Conservation (phyloP, 768 basidiomycete genomes). For the Sarcodon aspratus region DNA sequence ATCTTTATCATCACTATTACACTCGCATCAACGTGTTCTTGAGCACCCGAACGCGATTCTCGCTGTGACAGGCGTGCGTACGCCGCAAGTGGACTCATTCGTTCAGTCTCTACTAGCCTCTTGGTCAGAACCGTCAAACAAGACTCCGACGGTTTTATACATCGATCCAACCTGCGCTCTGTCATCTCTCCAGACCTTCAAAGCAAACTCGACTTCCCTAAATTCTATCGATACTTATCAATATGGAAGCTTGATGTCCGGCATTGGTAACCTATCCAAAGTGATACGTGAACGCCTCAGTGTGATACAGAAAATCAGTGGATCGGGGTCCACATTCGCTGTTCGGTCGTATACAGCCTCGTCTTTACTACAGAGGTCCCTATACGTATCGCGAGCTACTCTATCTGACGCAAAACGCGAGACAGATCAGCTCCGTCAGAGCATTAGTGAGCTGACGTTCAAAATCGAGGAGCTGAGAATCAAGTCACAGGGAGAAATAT, state of each 20-base stretch:
- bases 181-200: constrained; percentile 37
- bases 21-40: constrained; percentile 9
- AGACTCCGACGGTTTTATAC: constrained; percentile 24
- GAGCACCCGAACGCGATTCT: constrained; percentile 18
- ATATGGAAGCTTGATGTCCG: constrained; percentile 46
- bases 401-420: constrained; percentile 9
- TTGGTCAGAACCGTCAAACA: constrained; percentile 5
- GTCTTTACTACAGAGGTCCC: neutral
- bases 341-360: neutral
- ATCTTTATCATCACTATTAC: constrained; percentile 26
- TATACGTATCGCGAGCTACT: neutral
- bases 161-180: constrained; percentile 52
- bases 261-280: constrained; percentile 36
- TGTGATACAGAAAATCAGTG: neutral
- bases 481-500: constrained; percentile 9
- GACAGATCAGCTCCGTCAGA: constrained; percentile 5
- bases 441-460: constrained; percentile 7
- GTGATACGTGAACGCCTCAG: constrained; percentile 21
- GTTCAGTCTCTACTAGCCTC: neutral
- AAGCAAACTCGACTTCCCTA: constrained; percentile 31
- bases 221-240: constrained; percentile 54
- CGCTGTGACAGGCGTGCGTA: constrained; percentile 7
- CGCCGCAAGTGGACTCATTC: neutral
- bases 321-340: neutral
- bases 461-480: constrained; percentile 13